A percentile compares a stretch with the other conserved stretches of the same genome.
Conservation (phyloP, 1,139 yeast genomes). For the Debaryomyces coudertii region DNA sequence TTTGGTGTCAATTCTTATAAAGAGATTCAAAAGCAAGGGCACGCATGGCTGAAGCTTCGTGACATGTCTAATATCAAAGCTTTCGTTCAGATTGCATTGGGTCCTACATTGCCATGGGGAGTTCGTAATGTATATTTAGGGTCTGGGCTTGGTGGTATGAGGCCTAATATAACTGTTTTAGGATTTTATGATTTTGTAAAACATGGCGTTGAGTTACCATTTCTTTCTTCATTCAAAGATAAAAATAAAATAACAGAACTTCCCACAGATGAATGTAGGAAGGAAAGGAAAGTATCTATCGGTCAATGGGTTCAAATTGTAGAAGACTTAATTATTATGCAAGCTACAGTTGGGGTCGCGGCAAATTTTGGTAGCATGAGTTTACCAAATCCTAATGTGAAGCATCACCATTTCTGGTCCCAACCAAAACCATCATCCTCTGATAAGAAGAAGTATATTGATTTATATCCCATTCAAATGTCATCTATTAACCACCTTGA, state of each 20-base stretch:
- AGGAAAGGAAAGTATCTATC: conserved; percentile 68
- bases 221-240: conserved; percentile 21
- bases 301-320: conserved; percentile 90
- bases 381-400: conserved; percentile 48
- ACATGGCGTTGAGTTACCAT: conserved; percentile 40
- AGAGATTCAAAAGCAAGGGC: conserved; percentile 71
- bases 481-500: conserved; percentile 72
- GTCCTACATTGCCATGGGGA: conserved; percentile 94
- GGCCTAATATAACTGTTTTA: conserved; percentile 88
- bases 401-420: conserved; percentile 24
- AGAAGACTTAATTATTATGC: conserved; percentile 90
- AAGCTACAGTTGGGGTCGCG: conserved; percentile 91
- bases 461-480: conserved; percentile 95
- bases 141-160: conserved; percentile 96
- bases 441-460: conserved; percentile 57
- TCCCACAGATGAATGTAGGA: conserved; percentile 82
- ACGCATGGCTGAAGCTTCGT: conserved; percentile 82
- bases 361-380: conserved; percentile 72
- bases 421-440: conserved; percentile 11
- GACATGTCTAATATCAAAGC: conserved; percentile 83
- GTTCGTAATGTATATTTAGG: conserved; percentile 88
- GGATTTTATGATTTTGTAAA: conserved; percentile 76
- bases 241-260: conserved; percentile 33
- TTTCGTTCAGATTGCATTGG: conserved; percentile 88
- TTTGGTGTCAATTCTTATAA: conserved; percentile 46